A percentile compares a stretch with the other conserved stretches of the same genome.
Evolutionary conservation across 2,329 filamentous ascomycete species (phyloP).

Genomic region (Knoxdaviesia proteae): DNA sequence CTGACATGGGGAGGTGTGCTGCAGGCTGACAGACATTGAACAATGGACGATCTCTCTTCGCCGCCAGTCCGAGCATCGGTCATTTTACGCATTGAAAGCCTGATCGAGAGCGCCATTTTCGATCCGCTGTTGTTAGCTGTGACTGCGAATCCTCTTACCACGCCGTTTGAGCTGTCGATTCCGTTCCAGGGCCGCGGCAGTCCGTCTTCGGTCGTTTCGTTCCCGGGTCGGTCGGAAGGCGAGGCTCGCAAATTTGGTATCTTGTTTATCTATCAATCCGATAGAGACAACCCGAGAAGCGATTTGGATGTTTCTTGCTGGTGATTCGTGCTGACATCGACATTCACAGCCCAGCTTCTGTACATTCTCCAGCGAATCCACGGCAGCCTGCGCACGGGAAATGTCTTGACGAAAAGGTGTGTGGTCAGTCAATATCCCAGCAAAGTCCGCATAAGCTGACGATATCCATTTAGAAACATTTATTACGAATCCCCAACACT

Average conservation of each 20-base stretch:
- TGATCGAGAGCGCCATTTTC: constrained; percentile 12
- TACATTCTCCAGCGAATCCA: constrained; percentile 38
- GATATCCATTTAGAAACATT: constrained; percentile 36
- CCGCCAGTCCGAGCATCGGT: no score
- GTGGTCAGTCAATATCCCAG: constrained; percentile 3
- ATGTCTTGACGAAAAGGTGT: constrained; percentile 45
- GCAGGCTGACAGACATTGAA: no score
- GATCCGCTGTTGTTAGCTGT: constrained; percentile 2
- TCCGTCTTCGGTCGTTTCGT: constrained; percentile 10
- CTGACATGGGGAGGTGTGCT: no score
- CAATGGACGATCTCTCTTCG: no score
- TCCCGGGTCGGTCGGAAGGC: constrained; percentile 24
- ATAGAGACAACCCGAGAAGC: no score
- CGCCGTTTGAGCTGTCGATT: constrained; percentile 2
- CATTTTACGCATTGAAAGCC: constrained; percentile 13
- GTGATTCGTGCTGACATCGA: background rate
- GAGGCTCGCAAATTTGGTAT: constrained; percentile 33
- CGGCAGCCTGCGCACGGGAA: constrained; percentile 32
- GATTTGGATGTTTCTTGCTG: no score
- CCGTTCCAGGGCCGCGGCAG: background rate
- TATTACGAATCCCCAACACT: constrained; percentile 59
- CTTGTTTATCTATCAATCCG: background rate
- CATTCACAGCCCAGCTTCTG: constrained; percentile 27
- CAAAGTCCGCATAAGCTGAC: background rate
- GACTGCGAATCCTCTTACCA: background rate